Evolutionary conservation across 2,329 filamentous ascomycete species (phyloP).

Genomic region (Colletotrichum sp.): DNA sequence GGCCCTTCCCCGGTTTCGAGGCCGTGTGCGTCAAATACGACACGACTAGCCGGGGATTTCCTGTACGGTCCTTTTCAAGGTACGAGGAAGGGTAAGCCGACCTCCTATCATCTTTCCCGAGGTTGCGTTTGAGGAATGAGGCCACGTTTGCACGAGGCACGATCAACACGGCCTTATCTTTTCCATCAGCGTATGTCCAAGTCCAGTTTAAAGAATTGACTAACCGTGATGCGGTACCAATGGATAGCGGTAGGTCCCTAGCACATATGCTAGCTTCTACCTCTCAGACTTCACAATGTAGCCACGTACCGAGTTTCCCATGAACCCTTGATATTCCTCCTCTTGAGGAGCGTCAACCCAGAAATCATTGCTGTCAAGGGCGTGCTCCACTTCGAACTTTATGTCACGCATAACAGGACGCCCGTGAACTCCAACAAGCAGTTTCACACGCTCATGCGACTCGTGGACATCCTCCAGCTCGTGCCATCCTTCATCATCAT

Average conservation of each 20-base stretch:
- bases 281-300: neutral
- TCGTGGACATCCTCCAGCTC: constrained; percentile 19
- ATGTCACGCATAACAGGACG: constrained; percentile 20
- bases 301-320: constrained; percentile 28
- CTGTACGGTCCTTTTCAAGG: neutral
- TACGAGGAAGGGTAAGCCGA: neutral
- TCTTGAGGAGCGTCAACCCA: constrained; percentile 23
- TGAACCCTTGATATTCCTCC: constrained; percentile 29
- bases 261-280: neutral
- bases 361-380: constrained; percentile 24
- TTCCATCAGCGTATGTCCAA: neutral
- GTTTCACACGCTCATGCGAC: constrained; percentile 18
- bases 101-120: neutral
- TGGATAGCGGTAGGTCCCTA: constrained; percentile 25
- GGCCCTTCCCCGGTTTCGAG: neutral
- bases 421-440: constrained; percentile 30
- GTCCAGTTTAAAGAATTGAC: neutral
- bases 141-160: neutral
- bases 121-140: neutral
- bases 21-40: neutral
- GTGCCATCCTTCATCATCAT: constrained; percentile 15
- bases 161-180: neutral
- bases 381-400: constrained; percentile 18
- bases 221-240: constrained; percentile 23
- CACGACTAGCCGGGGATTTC: neutral